Evolutionary conservation across 495 filamentous ascomycete species (phyloP).

Genomic region (Aspergillus biplanus): DNA sequence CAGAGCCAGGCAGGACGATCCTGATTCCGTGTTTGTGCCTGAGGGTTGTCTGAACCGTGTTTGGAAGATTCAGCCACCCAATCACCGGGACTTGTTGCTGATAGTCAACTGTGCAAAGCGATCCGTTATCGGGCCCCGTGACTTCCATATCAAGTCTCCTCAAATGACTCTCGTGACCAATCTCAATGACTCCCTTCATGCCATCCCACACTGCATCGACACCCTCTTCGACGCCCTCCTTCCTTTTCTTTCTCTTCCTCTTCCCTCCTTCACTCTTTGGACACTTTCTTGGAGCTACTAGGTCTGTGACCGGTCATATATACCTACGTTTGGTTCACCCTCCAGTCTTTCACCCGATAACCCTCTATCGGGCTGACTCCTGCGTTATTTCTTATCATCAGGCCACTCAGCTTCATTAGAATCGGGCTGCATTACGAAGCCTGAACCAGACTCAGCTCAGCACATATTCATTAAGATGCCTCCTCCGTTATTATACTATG

Average conservation of each 20-base stretch:
- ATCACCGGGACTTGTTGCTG: not conserved
- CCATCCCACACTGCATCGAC: not conserved
- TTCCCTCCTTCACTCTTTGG: not conserved
- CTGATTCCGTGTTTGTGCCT: no score
- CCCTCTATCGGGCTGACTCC: constrained; percentile 7
- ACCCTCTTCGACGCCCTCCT: constrained; percentile 2
- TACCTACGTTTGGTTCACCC: not conserved
- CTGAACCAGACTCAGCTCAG: not conserved
- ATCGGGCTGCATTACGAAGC: not conserved
- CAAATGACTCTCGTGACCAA: constrained; percentile 8
- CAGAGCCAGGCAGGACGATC: no score
- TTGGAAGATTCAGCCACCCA: no score
- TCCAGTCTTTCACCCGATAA: not conserved
- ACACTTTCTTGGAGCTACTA: not conserved
- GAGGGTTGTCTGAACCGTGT: no score
- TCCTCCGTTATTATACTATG: constrained; percentile 34
- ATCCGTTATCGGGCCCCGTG: constrained; percentile 7
- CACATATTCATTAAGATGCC: constrained; percentile 28
- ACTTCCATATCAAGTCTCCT: not conserved
- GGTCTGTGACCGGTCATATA: not conserved
- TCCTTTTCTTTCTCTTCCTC: constrained; percentile 4
- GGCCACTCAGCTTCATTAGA: not conserved
- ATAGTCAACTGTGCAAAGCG: not conserved
- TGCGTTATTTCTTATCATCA: constrained; percentile 1
- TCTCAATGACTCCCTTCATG: not conserved